Percentiles rank a stretch among this genome's conserved stretches.
Evolutionary conservation across 1,139 yeast species (phyloP).

Genomic region (Blastobotrys serpentis): DNA sequence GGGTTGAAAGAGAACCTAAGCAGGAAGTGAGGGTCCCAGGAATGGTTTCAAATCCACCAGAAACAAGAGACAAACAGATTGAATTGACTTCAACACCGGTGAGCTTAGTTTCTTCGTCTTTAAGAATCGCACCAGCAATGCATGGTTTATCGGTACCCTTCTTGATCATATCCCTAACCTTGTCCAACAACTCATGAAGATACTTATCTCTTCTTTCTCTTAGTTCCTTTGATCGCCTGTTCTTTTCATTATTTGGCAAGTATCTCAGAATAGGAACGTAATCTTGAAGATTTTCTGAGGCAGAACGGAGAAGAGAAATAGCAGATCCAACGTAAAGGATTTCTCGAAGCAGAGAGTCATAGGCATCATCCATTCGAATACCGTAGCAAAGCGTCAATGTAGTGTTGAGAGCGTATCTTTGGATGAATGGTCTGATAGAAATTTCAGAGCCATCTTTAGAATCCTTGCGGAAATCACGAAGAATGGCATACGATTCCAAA

Average conservation of each 20-base stretch:
- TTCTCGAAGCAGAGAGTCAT: constrained; percentile 46
- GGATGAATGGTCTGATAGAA: constrained; percentile 46
- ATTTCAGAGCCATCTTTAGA: constrained; percentile 38
- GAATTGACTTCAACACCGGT: constrained; percentile 50
- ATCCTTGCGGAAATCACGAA: constrained; percentile 25
- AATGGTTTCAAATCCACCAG: constrained; percentile 74
- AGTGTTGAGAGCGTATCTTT: constrained; percentile 53
- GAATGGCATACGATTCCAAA: constrained; percentile 37
- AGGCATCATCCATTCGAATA: constrained; percentile 45
- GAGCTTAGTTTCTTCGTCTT: constrained; percentile 34
- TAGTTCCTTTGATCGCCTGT: constrained; percentile 39
- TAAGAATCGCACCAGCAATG: constrained; percentile 47
- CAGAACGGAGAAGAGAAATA: constrained; percentile 28
- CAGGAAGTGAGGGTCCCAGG: constrained; percentile 62
- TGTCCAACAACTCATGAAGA: constrained; percentile 44
- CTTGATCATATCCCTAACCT: constrained; percentile 32
- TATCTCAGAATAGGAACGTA: constrained; percentile 51
- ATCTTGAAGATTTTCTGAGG: constrained; percentile 52
- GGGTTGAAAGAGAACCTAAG: constrained; percentile 55
- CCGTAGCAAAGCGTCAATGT: constrained; percentile 60
- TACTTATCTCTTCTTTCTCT: constrained; percentile 53
- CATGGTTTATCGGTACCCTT: constrained; percentile 39
- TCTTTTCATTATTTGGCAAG: constrained; percentile 32
- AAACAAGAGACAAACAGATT: constrained; percentile 65
- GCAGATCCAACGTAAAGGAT: constrained; percentile 57